Percentiles rank a stretch among this genome's conserved stretches.
phyloP scores from a whole-genome alignment of 2,329 filamentous ascomycete species.

The Aquanectria penicillioides region DNA sequence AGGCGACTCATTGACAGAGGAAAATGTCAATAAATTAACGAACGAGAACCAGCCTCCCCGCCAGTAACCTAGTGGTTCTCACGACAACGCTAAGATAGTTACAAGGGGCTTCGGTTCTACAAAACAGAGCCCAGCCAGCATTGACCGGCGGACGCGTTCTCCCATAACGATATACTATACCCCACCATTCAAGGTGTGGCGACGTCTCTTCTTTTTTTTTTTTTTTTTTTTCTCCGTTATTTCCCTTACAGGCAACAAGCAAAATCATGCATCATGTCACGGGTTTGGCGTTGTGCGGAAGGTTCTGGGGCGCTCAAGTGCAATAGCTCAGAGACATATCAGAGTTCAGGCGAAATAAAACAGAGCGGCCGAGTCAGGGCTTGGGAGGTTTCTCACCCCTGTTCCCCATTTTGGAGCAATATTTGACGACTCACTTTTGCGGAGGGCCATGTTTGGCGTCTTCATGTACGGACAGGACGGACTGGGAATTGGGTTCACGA shows the following conservation, averaged over 20 bases:
- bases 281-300: slow-evolving; percentile 33
- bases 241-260: slow-evolving; percentile 21
- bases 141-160: not conserved
- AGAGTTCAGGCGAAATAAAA: not conserved
- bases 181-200: not conserved
- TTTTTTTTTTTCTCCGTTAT: slow-evolving; percentile 9
- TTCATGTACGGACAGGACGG: slow-evolving; percentile 1
- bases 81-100: not conserved
- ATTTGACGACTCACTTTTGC: not conserved
- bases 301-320: not conserved
- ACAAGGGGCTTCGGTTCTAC: slow-evolving; percentile 6
- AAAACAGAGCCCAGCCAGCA: slow-evolving; percentile 2
- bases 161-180: not conserved
- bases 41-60: slow-evolving; percentile 45
- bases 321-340: not conserved
- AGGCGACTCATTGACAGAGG: slow-evolving; percentile 61
- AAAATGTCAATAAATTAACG: slow-evolving; percentile 61
- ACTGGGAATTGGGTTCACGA: slow-evolving; percentile 15
- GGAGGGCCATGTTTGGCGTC: not conserved
- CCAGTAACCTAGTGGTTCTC: slow-evolving; percentile 18
- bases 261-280: slow-evolving; percentile 31
- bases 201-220: slow-evolving; percentile 8
- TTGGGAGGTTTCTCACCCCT: no score
- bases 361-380: not conserved
- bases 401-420: not conserved